phyloP scores from a whole-genome alignment of 495 filamentous ascomycete genomes.

The Podospora pseudoanserina region DNA sequence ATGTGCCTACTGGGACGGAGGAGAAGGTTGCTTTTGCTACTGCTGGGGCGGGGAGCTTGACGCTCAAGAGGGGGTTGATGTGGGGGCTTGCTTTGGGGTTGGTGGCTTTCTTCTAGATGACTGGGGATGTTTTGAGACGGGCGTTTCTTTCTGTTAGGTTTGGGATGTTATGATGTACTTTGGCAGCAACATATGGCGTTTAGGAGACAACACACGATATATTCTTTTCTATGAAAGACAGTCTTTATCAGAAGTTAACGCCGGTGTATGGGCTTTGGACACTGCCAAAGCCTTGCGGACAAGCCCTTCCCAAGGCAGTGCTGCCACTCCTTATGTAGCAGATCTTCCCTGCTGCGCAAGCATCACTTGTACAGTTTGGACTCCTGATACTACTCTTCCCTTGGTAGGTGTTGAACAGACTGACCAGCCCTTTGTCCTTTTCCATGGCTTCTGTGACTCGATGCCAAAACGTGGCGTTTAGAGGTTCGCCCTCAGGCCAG shows the following conservation, averaged over 20 bases:
- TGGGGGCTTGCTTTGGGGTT: neutral
- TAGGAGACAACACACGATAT: neutral
- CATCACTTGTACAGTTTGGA: constrained; percentile 49
- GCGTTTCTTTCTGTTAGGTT: neutral
- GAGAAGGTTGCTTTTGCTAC: constrained; percentile 2
- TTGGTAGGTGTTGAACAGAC: constrained; percentile 51
- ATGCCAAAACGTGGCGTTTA: constrained; percentile 59
- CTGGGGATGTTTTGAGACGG: neutral
- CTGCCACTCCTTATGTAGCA: constrained; percentile 60
- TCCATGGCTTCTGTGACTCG: constrained; percentile 59
- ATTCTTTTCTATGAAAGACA: neutral
- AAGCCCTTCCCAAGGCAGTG: constrained; percentile 46
- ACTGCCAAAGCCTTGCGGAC: constrained; percentile 47
- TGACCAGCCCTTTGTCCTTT: constrained; percentile 43
- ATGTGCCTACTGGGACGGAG: neutral
- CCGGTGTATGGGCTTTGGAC: constrained; percentile 27
- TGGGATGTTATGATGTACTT: neutral
- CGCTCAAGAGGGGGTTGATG: constrained; percentile 8
- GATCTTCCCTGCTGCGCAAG: constrained; percentile 53
- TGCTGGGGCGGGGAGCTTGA: constrained; percentile 5
- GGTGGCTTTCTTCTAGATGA: neutral
- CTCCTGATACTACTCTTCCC: constrained; percentile 50
- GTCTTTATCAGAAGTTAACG: constrained; percentile 14
- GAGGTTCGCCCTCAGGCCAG: constrained; percentile 48
- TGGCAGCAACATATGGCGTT: neutral